Percentiles rank a stretch among this genome's conserved stretches.
Conservation (phyloP, 2,329 filamentous ascomycete species). For the Huntiella abstrusa region DNA sequence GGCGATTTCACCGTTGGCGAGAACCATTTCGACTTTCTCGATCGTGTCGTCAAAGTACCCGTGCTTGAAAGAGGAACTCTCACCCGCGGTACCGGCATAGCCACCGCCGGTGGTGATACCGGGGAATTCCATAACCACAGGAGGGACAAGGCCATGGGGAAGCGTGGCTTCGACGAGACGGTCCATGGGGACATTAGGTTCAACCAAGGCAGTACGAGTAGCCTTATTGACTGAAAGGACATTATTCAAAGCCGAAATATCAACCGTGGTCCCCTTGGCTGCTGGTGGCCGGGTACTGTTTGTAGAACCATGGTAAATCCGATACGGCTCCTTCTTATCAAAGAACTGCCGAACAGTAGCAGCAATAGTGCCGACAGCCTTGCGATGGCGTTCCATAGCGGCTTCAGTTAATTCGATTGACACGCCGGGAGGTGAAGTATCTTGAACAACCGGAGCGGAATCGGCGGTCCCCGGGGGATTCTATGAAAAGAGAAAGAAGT, state of each 20-base stretch:
- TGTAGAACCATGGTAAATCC: conserved; percentile 60
- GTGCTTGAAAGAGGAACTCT: conserved; percentile 50
- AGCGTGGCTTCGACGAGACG: conserved; percentile 46
- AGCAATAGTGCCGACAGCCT: conserved; percentile 29
- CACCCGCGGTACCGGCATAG: conserved; percentile 51
- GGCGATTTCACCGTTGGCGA: conserved; percentile 46
- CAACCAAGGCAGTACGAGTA: conserved; percentile 42
- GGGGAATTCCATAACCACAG: conserved; percentile 59
- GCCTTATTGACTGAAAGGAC: conserved; percentile 43
- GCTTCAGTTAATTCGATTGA: too few relatives aligned
- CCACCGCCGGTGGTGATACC: conserved; percentile 58
- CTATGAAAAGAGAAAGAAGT: too few relatives aligned
- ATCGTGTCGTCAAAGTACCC: conserved; percentile 54
- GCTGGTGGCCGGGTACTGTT: conserved; percentile 45
- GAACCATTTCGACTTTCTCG: conserved; percentile 46
- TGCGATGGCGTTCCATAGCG: conserved; percentile 31
- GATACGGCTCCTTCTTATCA: conserved; percentile 37
- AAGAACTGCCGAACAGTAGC: conserved; percentile 29
- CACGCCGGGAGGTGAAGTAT: too few relatives aligned
- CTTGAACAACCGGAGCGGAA: too few relatives aligned
- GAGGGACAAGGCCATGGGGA: conserved; percentile 45
- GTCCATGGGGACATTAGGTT: conserved; percentile 64
- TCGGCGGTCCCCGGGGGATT: too few relatives aligned
- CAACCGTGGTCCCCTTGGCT: conserved; percentile 31
- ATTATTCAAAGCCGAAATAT: conserved; percentile 44